Conservation (phyloP, 306 rosid genomes). For the Mimosa pudica region DNA sequence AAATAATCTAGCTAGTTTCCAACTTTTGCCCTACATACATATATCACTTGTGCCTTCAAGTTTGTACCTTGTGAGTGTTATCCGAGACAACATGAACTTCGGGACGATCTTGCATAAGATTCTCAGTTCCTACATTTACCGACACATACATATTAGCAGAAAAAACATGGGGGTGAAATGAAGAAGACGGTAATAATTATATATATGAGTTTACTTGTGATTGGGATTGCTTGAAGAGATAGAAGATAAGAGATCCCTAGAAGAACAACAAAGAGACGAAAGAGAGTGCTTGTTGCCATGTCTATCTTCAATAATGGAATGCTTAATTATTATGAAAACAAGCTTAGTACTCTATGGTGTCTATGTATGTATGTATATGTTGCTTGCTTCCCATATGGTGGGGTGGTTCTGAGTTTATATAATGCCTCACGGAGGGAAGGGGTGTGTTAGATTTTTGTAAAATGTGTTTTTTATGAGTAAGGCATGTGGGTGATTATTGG, state of each 20-base stretch:
- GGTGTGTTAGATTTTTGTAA: conserved; percentile 24
- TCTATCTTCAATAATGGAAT: not conserved
- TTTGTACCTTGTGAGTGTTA: conserved; percentile 37
- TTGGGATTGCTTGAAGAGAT: conserved; percentile 57
- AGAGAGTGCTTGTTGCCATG: conserved; percentile 35
- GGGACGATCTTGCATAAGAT: conserved; percentile 36
- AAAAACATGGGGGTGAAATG: not conserved
- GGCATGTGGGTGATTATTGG: conserved; percentile 23
- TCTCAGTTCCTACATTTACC: conserved; percentile 49
- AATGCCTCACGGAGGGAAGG: not conserved
- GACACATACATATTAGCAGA: not conserved
- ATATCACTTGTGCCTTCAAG: not conserved
- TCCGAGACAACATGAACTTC: conserved; percentile 36
- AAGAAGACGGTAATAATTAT: not conserved
- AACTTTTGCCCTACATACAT: not conserved
- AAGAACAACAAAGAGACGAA: conserved; percentile 48
- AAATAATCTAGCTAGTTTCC: not conserved
- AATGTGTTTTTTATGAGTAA: conserved; percentile 6
- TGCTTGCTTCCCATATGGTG: conserved; percentile 25
- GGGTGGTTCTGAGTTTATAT: conserved; percentile 50
- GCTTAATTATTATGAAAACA: not conserved
- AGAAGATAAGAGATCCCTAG: conserved; percentile 47
- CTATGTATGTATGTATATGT: conserved; percentile 18
- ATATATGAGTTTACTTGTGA: conserved; percentile 49
- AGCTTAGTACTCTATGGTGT: not conserved